A percentile compares a stretch with the other conserved stretches of the same genome.
Evolutionary conservation across 352 stramenopile species (phyloP).

Genomic region (Phytophthora fragariae): DNA sequence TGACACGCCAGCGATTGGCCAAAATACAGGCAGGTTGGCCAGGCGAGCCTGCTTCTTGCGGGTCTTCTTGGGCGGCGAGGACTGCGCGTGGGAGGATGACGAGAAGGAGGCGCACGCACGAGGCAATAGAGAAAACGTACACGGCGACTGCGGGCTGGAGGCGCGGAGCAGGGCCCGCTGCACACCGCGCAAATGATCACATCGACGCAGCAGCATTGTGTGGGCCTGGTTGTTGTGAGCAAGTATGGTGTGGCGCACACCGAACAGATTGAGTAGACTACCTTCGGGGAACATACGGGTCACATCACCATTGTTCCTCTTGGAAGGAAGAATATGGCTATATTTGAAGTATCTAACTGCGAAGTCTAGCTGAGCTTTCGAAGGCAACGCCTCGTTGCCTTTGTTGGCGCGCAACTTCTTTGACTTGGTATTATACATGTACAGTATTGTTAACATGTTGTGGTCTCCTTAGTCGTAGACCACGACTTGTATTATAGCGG

Average conservation of each 20-base stretch:
- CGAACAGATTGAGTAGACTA: no score
- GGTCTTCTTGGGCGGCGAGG: slow-evolving; percentile 24
- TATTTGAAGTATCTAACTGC: no score
- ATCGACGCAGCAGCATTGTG: slow-evolving; percentile 5
- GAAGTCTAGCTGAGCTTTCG: no score
- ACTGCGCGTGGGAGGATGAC: slow-evolving; percentile 1
- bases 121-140: neutral
- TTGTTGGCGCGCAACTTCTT: no score
- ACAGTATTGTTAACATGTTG: no score
- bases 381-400: no score
- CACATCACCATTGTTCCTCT: no score
- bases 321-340: no score
- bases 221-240: neutral
- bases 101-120: neutral
- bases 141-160: no score
- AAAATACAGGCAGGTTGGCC: slow-evolving; percentile 52
- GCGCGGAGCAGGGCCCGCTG: neutral
- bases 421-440: no score
- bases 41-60: slow-evolving; percentile 73
- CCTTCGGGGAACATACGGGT: no score
- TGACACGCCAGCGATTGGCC: slow-evolving; percentile 67
- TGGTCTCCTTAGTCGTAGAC: neutral
- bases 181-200: neutral
- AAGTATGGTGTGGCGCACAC: neutral
- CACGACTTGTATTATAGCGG: no score